These are phyloP conservation scores for Diplotaxis tenuifolia DNA, from an alignment of 345 rosid species.

Conservation along the genomic window DNA sequence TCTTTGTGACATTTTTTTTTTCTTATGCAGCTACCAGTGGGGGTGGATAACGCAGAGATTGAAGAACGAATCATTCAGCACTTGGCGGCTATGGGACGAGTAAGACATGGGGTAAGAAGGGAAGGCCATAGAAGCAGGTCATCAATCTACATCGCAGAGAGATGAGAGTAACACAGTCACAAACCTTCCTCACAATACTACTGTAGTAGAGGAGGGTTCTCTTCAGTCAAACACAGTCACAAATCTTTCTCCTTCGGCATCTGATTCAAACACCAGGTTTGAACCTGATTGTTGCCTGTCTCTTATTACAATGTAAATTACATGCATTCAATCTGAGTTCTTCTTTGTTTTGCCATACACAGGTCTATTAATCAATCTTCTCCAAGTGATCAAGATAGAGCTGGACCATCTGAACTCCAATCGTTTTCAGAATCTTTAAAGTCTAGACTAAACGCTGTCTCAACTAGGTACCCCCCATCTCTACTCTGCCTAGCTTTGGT, in stretches of 20 bases:
- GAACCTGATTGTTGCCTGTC: not conserved
- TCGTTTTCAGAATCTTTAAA: conserved; percentile 85
- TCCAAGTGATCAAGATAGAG: conserved; percentile 67
- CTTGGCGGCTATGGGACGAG: conserved; percentile 93
- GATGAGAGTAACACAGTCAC: conserved; percentile 53
- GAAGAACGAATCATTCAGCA: conserved; percentile 97
- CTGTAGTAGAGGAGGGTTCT: conserved; percentile 45
- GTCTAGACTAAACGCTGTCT: conserved; percentile 70
- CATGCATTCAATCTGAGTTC: conserved; percentile 1
- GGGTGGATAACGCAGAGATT: conserved; percentile 77
- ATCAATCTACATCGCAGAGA: conserved; percentile 56
- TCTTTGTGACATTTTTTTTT: conserved; percentile 9
- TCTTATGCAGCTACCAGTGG: conserved; percentile 64
- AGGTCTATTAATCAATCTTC: conserved; percentile 57
- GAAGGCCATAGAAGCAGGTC: conserved; percentile 78
- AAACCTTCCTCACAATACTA: conserved; percentile 44
- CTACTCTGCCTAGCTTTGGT: not conserved
- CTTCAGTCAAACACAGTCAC: conserved; percentile 34
- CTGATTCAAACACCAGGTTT: conserved; percentile 62
- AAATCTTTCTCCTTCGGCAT: conserved; percentile 46
- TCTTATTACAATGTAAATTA: not conserved
- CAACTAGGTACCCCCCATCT: conserved; percentile 52
- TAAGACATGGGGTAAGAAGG: conserved; percentile 75
- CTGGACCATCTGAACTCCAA: conserved; percentile 83
- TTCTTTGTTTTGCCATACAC: conserved; percentile 17